Conservation (phyloP, 2,329 filamentous ascomycete species). For the Shiraia bambusicola region DNA sequence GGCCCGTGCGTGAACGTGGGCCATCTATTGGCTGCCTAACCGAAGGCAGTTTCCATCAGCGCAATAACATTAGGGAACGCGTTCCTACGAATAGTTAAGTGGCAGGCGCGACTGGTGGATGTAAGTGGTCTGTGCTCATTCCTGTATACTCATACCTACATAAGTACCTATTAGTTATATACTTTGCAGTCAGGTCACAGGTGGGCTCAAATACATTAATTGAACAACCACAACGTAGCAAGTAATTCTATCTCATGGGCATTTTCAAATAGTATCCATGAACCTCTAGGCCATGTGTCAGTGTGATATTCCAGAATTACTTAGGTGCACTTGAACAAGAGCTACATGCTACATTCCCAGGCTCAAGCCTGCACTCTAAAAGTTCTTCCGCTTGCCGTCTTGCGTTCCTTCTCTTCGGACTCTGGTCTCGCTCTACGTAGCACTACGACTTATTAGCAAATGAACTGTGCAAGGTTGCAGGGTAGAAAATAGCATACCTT, state of each 20-base stretch:
- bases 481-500: constrained; percentile 61
- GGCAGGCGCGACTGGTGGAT: constrained; percentile 18
- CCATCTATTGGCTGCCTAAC: no score
- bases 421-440: constrained; percentile 92
- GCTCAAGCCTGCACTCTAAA: constrained; percentile 65
- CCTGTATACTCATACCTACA: no score
- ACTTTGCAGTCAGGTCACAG: no score
- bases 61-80: constrained; percentile 12
- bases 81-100: constrained; percentile 22
- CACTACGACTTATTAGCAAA: constrained; percentile 60
- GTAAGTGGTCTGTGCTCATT: constrained; percentile 7
- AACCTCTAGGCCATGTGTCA: no score
- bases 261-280: background rate
- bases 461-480: background rate
- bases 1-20: no score
- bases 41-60: background rate
- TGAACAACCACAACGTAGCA: no score
- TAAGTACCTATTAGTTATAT: no score
- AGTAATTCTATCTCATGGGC: no score
- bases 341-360: background rate
- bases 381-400: constrained; percentile 94
- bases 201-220: no score
- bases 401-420: constrained; percentile 94
- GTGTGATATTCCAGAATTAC: background rate
- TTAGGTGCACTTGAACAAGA: constrained; percentile 1